phyloP scores from a whole-genome alignment of 495 filamentous ascomycete genomes.

The Neurospora sp. region DNA sequence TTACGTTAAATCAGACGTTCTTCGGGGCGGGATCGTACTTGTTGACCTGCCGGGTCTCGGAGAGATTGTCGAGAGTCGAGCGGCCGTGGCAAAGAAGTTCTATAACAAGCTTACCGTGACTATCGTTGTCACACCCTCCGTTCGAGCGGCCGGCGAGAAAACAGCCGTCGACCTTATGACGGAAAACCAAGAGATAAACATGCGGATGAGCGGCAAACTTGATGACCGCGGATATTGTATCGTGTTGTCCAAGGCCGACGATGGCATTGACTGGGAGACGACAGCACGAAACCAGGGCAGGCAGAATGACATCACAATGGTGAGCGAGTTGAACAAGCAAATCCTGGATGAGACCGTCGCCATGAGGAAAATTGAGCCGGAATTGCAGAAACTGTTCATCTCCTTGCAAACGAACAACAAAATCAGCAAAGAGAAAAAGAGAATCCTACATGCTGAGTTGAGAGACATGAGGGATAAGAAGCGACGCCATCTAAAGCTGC shows the following conservation, averaged over 20 bases:
- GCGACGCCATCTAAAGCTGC: neutral
- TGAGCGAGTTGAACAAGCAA: neutral
- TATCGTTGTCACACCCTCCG: slow-evolving; percentile 10
- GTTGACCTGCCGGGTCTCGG: slow-evolving; percentile 19
- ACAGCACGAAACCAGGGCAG: no score
- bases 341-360: no score
- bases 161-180: slow-evolving; percentile 14
- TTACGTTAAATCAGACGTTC: slow-evolving; percentile 12
- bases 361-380: no score
- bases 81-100: slow-evolving; percentile 8
- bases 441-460: accelerated
- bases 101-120: slow-evolving; percentile 11
- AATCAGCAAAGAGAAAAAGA: neutral
- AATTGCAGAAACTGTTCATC: no score
- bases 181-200: slow-evolving; percentile 13
- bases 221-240: slow-evolving; percentile 13
- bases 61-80: slow-evolving; percentile 11
- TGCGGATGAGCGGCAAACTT: slow-evolving; percentile 20
- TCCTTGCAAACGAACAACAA: neutral
- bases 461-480: neutral
- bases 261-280: slow-evolving; percentile 6
- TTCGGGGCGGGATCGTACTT: slow-evolving; percentile 12
- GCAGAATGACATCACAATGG: neutral
- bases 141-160: slow-evolving; percentile 15
- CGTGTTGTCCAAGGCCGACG: slow-evolving; percentile 16